Conservation (phyloP, 345 rosid genomes). For the Corchorus olitorius region DNA sequence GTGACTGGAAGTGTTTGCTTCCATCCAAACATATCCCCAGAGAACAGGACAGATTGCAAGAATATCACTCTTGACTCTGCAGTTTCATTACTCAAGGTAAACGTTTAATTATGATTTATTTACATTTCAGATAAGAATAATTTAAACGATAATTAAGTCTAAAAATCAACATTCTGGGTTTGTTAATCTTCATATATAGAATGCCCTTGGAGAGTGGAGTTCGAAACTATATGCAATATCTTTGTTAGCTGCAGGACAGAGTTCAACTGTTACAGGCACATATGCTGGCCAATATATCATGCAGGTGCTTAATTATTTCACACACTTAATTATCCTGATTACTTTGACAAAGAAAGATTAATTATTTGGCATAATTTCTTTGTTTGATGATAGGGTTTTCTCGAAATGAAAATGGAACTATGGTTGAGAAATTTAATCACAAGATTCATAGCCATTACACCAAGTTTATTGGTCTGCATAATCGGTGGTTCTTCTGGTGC, state of each 20-base stretch:
- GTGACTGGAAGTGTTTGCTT: slow-evolving; percentile 4
- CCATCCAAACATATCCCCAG: neutral
- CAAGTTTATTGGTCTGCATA: slow-evolving; percentile 49
- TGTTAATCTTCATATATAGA: neutral
- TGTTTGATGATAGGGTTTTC: slow-evolving; percentile 40
- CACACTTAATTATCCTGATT: too few relatives aligned
- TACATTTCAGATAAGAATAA: neutral
- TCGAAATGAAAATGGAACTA: slow-evolving; percentile 51
- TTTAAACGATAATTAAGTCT: too few relatives aligned
- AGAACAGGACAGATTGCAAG: neutral
- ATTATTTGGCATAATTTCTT: neutral
- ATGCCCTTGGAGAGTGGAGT: slow-evolving; percentile 26
- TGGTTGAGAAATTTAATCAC: slow-evolving; percentile 56
- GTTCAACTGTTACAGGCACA: slow-evolving; percentile 62
- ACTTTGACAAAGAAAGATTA: neutral
- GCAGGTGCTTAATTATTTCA: slow-evolving; percentile 39
- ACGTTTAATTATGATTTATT: neutral
- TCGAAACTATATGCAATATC: slow-evolving; percentile 49
- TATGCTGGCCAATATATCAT: slow-evolving; percentile 64
- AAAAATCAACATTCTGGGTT: neutral
- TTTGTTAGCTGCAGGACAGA: slow-evolving; percentile 58
- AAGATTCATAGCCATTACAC: slow-evolving; percentile 48
- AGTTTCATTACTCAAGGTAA: neutral
- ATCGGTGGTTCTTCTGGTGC: slow-evolving; percentile 56
- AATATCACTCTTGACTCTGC: neutral